Base-by-base conservation (phyloP, 1,284 basidiomycete genomes). In the Cryptococcus neoformans region DNA sequence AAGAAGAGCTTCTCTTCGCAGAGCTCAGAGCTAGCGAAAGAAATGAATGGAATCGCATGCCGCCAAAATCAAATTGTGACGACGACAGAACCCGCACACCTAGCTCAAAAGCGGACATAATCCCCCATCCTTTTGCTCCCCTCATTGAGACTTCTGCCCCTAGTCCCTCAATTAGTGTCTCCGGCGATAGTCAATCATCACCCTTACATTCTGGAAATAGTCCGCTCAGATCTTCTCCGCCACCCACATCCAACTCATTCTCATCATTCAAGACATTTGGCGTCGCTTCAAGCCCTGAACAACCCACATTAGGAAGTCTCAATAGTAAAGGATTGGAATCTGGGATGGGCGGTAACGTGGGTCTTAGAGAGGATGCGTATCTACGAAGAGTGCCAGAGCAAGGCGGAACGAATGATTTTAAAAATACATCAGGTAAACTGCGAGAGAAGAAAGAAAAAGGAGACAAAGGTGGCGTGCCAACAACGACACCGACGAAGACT, bases 1-100 rank as follows among this genome's bases (percentile, higher is more conserved):
- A 76, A 52, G 74, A 76, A 58, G 73, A 75, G 52, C 50, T 76
- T 17, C 56, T 76, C 1, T 57, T 75, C 11, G 70, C 66, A 6
- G 73, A 75, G 56, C 60, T 75, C 6, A 51, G 67, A 17, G 59
- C 62, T 28, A 54, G 47, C 37, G 46, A 47, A 35, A 34, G 41
- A 35, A 49, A 28, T 28, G 28, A 28, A 28, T 28, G 28, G 28
- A 4, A 28, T 28, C 28, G 28, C 28, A 28, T 28, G 28, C 28
- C 28, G 28, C 28, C 28, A 28, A 28, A 28, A 28, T 28, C 28
- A 28, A 28, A 28, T 4, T 28, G 28, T 28, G 28, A 28, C 4
- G 28, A 28, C 28, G 28, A 28, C 28, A 28, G 28, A 28, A 28
- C 4, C 4, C 28, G 28, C 28, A 28, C 28, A 28, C 28, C 40